These are phyloP conservation scores for Metarhizium sp. DNA, from an alignment of 2,329 filamentous ascomycete genomes.

Conservation along the genomic window DNA sequence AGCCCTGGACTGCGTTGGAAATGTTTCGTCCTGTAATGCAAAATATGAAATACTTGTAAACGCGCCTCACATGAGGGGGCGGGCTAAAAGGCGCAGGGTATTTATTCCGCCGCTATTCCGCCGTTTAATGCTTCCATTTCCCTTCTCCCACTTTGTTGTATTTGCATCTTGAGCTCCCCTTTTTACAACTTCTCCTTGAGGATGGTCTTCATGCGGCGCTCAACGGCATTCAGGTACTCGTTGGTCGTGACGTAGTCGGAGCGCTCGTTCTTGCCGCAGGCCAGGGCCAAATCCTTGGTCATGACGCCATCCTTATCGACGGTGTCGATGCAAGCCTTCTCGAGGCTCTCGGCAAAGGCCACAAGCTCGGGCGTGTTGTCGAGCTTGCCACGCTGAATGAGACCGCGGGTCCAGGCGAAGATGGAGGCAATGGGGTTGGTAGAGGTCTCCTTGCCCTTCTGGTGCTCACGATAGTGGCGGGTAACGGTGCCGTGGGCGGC, in stretches of 20 bases:
- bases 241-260: constrained; percentile 83
- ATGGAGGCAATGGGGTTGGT: constrained; percentile 99
- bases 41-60: neutral
- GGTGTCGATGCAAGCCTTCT: constrained; percentile 88
- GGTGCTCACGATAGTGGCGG: constrained; percentile 96
- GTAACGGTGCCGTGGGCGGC: constrained; percentile 97
- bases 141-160: neutral
- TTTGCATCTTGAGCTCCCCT: neutral
- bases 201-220: constrained; percentile 74
- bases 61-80: neutral
- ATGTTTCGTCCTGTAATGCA: neutral
- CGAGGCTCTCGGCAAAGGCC: constrained; percentile 81
- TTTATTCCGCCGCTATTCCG: neutral
- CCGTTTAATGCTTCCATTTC: neutral
- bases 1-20: no score
- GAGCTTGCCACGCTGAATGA: constrained; percentile 85
- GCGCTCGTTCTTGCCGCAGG: constrained; percentile 78
- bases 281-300: constrained; percentile 98
- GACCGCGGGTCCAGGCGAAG: constrained; percentile 96
- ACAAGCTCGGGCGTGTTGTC: constrained; percentile 89
- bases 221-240: constrained; percentile 87
- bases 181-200: constrained; percentile 67
- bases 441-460: constrained; percentile 93
- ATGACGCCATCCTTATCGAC: constrained; percentile 92
- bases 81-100: neutral